phyloP scores from a whole-genome alignment of 805 yeast species.

The Yarrowia sp. region DNA sequence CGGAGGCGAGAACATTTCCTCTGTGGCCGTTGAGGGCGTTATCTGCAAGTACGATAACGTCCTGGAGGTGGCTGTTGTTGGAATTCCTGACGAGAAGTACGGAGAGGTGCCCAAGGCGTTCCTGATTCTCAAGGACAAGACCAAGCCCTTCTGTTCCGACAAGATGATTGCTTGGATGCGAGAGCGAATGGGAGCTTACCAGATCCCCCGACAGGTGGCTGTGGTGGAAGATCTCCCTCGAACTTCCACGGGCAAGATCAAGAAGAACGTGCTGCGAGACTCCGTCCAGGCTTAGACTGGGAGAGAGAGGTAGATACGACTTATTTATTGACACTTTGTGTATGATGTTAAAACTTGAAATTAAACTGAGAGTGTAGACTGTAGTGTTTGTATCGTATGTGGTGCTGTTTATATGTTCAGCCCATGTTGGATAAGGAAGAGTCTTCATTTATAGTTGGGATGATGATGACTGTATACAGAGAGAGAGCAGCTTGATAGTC shows the following conservation, averaged over 20 bases:
- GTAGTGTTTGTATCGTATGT: no score
- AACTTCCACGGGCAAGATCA: slow-evolving; percentile 42
- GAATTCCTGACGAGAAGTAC: slow-evolving; percentile 37
- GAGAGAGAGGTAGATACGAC: background rate
- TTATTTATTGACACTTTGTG: slow-evolving; percentile 4
- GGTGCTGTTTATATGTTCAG: no score
- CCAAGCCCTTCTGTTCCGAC: slow-evolving; percentile 27
- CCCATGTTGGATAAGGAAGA: no score
- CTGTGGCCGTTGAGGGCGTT: slow-evolving; percentile 39
- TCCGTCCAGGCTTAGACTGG: slow-evolving; percentile 1
- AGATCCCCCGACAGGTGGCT: slow-evolving; percentile 36
- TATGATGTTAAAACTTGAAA: background rate
- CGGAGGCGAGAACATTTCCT: slow-evolving; percentile 42
- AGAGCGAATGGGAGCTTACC: slow-evolving; percentile 38
- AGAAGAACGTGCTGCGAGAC: slow-evolving; percentile 39
- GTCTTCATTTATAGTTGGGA: no score
- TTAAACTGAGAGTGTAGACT: no score
- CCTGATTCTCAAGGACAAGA: slow-evolving; percentile 33
- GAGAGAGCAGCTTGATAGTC: background rate
- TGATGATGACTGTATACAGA: background rate
- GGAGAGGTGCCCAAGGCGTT: slow-evolving; percentile 41
- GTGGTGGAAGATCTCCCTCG: slow-evolving; percentile 39
- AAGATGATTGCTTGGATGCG: slow-evolving; percentile 34
- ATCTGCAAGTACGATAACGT: slow-evolving; percentile 36
- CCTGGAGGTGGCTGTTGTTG: slow-evolving; percentile 40